Evolutionary conservation across 129 eudicot species (phyloP).

Genomic region (Chrysanthemum makinoi): DNA sequence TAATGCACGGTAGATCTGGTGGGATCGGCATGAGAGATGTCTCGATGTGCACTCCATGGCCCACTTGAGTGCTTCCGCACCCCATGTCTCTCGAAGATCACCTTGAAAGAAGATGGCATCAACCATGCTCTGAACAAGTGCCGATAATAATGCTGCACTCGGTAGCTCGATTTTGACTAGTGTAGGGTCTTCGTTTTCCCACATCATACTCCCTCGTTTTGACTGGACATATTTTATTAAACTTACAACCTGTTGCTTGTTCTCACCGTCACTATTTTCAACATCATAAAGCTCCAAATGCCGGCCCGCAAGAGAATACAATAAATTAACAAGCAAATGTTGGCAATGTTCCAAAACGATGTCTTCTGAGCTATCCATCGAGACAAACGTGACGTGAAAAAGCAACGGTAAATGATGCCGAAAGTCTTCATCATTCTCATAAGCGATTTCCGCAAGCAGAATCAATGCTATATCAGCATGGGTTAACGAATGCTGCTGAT

Average conservation of each 20-base stretch:
- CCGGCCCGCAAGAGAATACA: conserved; percentile 97
- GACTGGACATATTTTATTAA: conserved; percentile 95
- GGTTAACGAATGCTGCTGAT: conserved; percentile 88
- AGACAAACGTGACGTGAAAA: conserved; percentile 94
- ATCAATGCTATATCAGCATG: conserved; percentile 96
- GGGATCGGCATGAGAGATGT: conserved; percentile 96
- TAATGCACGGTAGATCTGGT: conserved; percentile 94
- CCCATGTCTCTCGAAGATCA: conserved; percentile 97
- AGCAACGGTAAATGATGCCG: conserved; percentile 90
- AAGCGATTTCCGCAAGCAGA: conserved; percentile 92
- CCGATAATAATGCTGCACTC: conserved; percentile 96
- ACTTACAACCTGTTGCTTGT: conserved; percentile 96
- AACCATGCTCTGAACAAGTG: conserved; percentile 98
- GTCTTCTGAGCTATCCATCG: conserved; percentile 98
- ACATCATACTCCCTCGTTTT: conserved; percentile 98
- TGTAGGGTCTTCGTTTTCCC: conserved; percentile 98
- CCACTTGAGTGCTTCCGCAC: conserved; percentile 95
- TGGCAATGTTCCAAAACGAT: conserved; percentile 97
- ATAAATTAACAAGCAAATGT: conserved; percentile 87
- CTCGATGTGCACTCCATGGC: conserved; percentile 99
- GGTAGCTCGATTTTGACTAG: conserved; percentile 89
- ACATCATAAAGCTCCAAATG: conserved; percentile 95
- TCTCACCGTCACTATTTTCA: conserved; percentile 93
- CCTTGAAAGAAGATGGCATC: conserved; percentile 98
- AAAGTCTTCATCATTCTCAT: conserved; percentile 95